Percentiles rank a stretch among this genome's conserved stretches.
phyloP scores from a whole-genome alignment of 1,284 basidiomycete species.

The Peniophora sp. region DNA sequence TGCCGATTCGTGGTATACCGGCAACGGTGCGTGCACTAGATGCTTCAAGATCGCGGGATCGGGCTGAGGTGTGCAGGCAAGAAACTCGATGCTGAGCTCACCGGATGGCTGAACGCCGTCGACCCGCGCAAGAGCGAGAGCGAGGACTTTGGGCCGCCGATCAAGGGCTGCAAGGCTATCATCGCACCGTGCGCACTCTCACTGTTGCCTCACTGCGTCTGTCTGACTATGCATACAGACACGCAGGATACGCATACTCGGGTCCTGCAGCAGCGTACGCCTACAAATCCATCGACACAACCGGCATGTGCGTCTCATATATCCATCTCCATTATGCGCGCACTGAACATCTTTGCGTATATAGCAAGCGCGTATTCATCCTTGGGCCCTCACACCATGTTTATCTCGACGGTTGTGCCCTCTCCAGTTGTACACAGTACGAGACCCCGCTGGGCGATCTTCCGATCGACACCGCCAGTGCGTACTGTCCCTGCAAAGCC shows the following conservation, averaged over 20 bases:
- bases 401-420: constrained; percentile 81
- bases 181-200: constrained; percentile 80
- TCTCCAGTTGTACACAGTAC: constrained; percentile 73
- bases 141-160: constrained; percentile 49
- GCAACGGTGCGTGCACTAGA: constrained; percentile 46
- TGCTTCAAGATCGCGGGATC: constrained; percentile 3
- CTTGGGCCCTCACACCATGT: constrained; percentile 95
- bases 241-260: constrained; percentile 95
- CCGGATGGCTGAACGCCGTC: constrained; percentile 58
- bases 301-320: constrained; percentile 68
- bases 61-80: constrained; percentile 30
- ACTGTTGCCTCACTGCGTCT: constrained; percentile 7
- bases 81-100: constrained; percentile 55
- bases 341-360: not conserved
- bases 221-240: constrained; percentile 40
- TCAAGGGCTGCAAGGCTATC: constrained; percentile 79
- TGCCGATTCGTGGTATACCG: constrained; percentile 88
- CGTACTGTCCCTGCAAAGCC: constrained; percentile 18
- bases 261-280: constrained; percentile 95
- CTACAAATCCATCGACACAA: constrained; percentile 81
- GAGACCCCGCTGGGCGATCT: constrained; percentile 85
- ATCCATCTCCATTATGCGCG: constrained; percentile 2
- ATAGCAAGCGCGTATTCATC: constrained; percentile 86
- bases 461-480: constrained; percentile 73
- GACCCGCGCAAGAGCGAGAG: constrained; percentile 27